Percentiles rank a stretch among this genome's conserved stretches.
phyloP scores from a whole-genome alignment of 2,329 filamentous ascomycete genomes.

The Teratosphaeria pseudoeucalypti region DNA sequence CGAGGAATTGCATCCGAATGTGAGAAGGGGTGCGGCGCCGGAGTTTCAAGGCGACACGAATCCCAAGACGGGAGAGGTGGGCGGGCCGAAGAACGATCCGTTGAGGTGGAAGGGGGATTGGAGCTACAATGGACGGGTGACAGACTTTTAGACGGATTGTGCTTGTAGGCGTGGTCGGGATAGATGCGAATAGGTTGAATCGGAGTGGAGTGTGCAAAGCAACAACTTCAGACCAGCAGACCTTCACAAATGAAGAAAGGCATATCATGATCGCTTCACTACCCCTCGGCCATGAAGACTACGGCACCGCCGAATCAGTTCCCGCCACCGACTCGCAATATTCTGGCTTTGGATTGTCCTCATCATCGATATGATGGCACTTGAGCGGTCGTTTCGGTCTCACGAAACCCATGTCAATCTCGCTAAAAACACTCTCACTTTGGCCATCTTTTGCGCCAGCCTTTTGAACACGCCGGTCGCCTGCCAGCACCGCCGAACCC shows the following conservation, averaged over 20 bases:
- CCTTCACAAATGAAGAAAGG: neutral
- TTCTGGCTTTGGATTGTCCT: neutral
- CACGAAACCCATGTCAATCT: neutral
- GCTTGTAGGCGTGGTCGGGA: neutral
- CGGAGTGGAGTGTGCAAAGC: too few species aligned
- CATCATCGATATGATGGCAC: neutral
- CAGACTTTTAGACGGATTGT: conserved; percentile 56
- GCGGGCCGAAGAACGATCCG: conserved; percentile 95
- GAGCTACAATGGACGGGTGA: conserved; percentile 92
- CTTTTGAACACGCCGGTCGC: neutral
- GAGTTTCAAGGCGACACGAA: conserved; percentile 91
- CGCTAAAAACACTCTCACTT: neutral
- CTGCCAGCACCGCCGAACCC: neutral
- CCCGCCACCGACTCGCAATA: neutral
- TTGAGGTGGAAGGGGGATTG: conserved; percentile 75
- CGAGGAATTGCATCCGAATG: conserved; percentile 58
- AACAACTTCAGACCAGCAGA: neutral
- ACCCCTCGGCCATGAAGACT: neutral
- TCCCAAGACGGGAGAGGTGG: conserved; percentile 88
- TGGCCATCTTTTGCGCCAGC: neutral
- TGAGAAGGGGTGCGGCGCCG: conserved; percentile 67
- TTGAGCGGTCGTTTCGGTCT: neutral
- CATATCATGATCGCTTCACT: too few species aligned
- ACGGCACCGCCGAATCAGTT: neutral
- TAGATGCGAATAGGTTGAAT: neutral